Percentiles rank a stretch among this genome's conserved stretches.
Conservation (phyloP, 2,329 filamentous ascomycete species). For the Arthrocladium fulminans region DNA sequence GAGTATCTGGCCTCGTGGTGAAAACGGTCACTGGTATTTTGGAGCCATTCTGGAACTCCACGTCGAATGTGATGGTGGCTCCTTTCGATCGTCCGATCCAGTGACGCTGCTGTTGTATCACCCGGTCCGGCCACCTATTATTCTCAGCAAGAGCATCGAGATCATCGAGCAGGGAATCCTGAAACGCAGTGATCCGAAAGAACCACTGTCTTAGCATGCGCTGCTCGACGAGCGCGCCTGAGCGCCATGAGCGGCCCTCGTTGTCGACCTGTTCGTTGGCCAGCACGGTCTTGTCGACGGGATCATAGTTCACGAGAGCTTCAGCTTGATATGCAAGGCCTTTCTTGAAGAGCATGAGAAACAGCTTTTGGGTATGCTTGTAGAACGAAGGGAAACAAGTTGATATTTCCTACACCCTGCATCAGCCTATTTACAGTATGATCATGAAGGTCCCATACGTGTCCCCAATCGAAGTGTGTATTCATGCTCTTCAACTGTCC, state of each 20-base stretch:
- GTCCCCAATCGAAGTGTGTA: constrained; percentile 72
- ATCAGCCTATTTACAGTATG: constrained; percentile 23
- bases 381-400: constrained; percentile 82
- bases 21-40: constrained; percentile 58
- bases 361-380: constrained; percentile 79
- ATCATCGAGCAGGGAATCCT: constrained; percentile 62
- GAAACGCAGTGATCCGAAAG: constrained; percentile 70
- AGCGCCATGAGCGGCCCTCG: constrained; percentile 75
- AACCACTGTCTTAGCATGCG: constrained; percentile 92
- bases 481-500: constrained; percentile 70
- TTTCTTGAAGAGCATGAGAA: constrained; percentile 63
- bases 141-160: constrained; percentile 56
- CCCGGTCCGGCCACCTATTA: constrained; percentile 70
- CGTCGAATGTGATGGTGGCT: constrained; percentile 58
- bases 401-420: constrained; percentile 57
- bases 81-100: constrained; percentile 78
- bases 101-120: constrained; percentile 73
- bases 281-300: constrained; percentile 77
- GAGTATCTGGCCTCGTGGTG: constrained; percentile 75
- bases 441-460: constrained; percentile 46
- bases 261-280: constrained; percentile 87
- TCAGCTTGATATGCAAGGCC: constrained; percentile 76
- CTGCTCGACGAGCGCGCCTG: constrained; percentile 80
- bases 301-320: constrained; percentile 82
- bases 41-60: constrained; percentile 19